These are phyloP conservation scores for Yamadazyma scolyti DNA, from an alignment of 805 yeast genomes.

Conservation along the genomic window DNA sequence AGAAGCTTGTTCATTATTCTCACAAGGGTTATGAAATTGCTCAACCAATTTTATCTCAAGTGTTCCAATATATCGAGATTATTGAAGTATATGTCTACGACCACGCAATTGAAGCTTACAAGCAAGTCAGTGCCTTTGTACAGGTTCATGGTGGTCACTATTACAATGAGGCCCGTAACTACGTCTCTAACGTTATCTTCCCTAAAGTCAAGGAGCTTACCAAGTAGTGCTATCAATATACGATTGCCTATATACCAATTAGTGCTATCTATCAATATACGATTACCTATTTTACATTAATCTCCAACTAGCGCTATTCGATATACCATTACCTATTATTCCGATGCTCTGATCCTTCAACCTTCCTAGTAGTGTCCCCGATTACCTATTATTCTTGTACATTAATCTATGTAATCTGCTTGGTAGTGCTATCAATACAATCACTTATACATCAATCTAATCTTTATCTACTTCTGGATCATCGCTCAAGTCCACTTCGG, in stretches of 20 bases:
- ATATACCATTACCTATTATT: no score
- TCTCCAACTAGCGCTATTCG: no score
- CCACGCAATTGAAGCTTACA: slow-evolving; percentile 16
- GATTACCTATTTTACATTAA: not conserved
- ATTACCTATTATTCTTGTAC: no score
- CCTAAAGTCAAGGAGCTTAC: slow-evolving; percentile 6
- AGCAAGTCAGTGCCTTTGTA: slow-evolving; percentile 17
- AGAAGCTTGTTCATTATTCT: slow-evolving; percentile 20
- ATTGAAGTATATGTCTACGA: slow-evolving; percentile 29
- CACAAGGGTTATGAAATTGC: slow-evolving; percentile 14
- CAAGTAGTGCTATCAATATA: slow-evolving; percentile 1
- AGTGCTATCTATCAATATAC: not conserved
- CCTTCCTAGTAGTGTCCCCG: no score
- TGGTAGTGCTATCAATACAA: no score
- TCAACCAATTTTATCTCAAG: slow-evolving; percentile 27
- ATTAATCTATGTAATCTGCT: no score
- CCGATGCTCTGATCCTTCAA: no score
- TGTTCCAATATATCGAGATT: slow-evolving; percentile 31
- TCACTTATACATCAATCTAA: no score
- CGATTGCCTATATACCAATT: not conserved
- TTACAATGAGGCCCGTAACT: slow-evolving; percentile 18
- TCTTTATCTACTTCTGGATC: slow-evolving; percentile 7
- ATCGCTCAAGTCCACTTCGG: slow-evolving; percentile 4
- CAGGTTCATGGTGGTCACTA: no score
- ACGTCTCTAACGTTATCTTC: no score